Evolutionary conservation across 2,329 filamentous ascomycete genomes (phyloP).

Genomic region (Colletotrichum chrysophilum): DNA sequence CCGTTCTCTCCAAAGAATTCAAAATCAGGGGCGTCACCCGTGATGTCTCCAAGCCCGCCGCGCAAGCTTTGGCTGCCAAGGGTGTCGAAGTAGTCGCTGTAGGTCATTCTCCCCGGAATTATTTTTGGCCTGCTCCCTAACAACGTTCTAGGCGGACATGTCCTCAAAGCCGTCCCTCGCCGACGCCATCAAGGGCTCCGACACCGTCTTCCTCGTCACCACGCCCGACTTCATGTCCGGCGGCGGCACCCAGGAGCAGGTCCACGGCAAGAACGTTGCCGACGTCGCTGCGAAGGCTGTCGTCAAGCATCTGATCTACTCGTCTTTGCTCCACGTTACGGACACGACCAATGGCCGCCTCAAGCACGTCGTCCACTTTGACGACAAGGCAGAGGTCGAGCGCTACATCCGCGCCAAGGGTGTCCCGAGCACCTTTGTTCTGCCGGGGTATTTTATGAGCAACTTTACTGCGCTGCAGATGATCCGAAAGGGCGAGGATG

Average conservation of each 20-base stretch:
- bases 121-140: neutral
- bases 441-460: conserved; percentile 57
- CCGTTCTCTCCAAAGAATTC: conserved; percentile 47
- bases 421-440: conserved; percentile 52
- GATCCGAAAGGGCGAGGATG: conserved; percentile 30
- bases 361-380: conserved; percentile 43
- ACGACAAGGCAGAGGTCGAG: conserved; percentile 53
- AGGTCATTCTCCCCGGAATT: neutral
- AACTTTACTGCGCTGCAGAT: conserved; percentile 40
- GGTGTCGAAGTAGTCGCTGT: conserved; percentile 49
- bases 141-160: conserved; percentile 43
- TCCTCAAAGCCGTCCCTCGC: conserved; percentile 36
- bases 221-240: conserved; percentile 23
- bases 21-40: conserved; percentile 53
- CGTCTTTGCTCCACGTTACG: conserved; percentile 33
- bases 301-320: conserved; percentile 37
- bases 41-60: conserved; percentile 43
- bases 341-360: conserved; percentile 29
- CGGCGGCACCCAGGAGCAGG: conserved; percentile 17
- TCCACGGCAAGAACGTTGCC: conserved; percentile 48
- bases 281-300: conserved; percentile 34
- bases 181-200: conserved; percentile 43
- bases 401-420: conserved; percentile 47
- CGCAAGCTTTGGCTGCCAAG: conserved; percentile 39
- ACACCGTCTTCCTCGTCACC: conserved; percentile 46